Percentiles rank a stretch among this genome's conserved stretches.
Conservation (phyloP, 2,329 filamentous ascomycete species). For the Malbranchea cinnamomea region DNA sequence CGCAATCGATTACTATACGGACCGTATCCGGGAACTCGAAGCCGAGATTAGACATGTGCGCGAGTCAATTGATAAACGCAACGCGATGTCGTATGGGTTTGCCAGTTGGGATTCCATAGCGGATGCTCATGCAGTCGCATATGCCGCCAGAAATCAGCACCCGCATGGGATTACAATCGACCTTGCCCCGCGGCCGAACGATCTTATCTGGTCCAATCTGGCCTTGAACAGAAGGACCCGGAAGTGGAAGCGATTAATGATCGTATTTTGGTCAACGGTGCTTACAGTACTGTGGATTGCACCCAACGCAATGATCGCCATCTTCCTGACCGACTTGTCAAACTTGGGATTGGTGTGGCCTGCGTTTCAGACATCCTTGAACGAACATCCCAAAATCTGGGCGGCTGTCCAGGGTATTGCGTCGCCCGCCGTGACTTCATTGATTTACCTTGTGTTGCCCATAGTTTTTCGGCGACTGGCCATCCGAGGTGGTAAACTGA, state of each 20-base stretch:
- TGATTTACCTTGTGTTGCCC: slow-evolving; percentile 76
- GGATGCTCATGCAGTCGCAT: slow-evolving; percentile 79
- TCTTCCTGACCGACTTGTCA: slow-evolving; percentile 75
- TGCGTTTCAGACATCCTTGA: slow-evolving; percentile 53
- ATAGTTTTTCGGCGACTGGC: slow-evolving; percentile 82
- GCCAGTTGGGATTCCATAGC: slow-evolving; percentile 81
- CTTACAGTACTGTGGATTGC: slow-evolving; percentile 77
- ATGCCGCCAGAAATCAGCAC: slow-evolving; percentile 63
- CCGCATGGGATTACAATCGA: slow-evolving; percentile 62
- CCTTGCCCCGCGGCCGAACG: slow-evolving; percentile 72
- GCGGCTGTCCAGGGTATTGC: slow-evolving; percentile 81
- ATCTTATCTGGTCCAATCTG: slow-evolving; percentile 95
- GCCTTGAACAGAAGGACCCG: slow-evolving; percentile 53
- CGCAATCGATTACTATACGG: slow-evolving; percentile 83
- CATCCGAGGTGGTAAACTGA: slow-evolving; percentile 70
- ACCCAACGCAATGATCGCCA: slow-evolving; percentile 85
- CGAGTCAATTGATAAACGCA: slow-evolving; percentile 66
- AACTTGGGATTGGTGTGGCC: slow-evolving; percentile 72
- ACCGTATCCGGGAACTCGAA: slow-evolving; percentile 71
- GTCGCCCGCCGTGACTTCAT: slow-evolving; percentile 72
- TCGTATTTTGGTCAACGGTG: slow-evolving; percentile 67
- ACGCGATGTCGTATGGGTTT: slow-evolving; percentile 84
- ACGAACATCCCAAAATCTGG: slow-evolving; percentile 53
- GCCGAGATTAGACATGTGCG: slow-evolving; percentile 71
- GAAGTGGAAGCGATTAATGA: slow-evolving; percentile 58